phyloP scores from a whole-genome alignment of 106 monocot genomes.

The Apostasia ramifera region DNA sequence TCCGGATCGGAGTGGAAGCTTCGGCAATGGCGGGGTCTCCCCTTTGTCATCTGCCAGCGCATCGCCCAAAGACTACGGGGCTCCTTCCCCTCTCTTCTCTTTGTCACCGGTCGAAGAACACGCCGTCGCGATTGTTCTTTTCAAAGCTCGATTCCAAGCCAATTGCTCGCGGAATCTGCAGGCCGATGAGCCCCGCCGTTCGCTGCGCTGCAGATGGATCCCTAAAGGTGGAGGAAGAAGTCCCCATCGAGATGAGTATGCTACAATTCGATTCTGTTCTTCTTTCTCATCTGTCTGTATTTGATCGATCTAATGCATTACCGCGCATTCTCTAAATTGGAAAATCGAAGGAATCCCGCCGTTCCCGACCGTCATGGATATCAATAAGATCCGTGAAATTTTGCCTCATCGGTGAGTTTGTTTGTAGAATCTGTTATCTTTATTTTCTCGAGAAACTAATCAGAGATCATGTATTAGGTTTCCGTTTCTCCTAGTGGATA shows the following conservation, averaged over 20 bases:
- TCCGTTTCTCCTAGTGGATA: constrained; percentile 92
- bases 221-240: constrained; percentile 8
- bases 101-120: neutral
- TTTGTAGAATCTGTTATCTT: neutral
- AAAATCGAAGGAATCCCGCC: constrained; percentile 36
- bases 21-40: constrained; percentile 32
- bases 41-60: constrained; percentile 3
- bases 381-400: constrained; percentile 85
- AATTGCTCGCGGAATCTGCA: neutral
- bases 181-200: neutral
- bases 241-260: constrained; percentile 75
- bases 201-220: constrained; percentile 9
- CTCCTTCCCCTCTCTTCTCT: neutral
- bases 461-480: constrained; percentile 34
- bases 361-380: constrained; percentile 78
- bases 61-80: neutral
- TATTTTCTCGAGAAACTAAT: neutral
- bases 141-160: neutral
- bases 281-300: neutral
- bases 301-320: neutral
- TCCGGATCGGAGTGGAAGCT: constrained; percentile 26
- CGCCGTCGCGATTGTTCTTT: neutral
- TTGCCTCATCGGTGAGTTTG: constrained; percentile 72
- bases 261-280: neutral
- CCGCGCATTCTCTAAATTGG: neutral